Base-by-base conservation (phyloP, 2,329 filamentous ascomycete species). In the Apiospora sp. region DNA sequence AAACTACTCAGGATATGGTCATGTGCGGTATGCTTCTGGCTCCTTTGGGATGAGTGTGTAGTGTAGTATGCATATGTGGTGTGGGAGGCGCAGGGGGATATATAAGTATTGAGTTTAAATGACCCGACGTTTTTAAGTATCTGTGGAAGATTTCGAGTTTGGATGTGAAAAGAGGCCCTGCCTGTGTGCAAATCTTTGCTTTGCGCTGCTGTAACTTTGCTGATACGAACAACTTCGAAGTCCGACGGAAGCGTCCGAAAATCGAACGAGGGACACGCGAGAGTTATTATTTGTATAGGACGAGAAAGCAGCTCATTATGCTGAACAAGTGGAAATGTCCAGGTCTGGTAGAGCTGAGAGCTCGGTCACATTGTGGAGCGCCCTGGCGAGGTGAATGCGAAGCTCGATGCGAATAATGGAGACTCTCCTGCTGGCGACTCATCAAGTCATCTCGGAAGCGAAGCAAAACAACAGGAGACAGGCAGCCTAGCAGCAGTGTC, bases 271-370 rank as follows among this genome's bases (percentile, higher is more conserved):
- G 34, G 58, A 64, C 58, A 64, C n/a, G 58, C 58, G 58, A 64
- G 30, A 41, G 58, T 41, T 37, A 41, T 41, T 64, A 64, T 64
- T 41, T 64, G 58, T 64, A 64, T 64, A 64, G 58, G 58, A 64
- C 58, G 58, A 64, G 34, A 64, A 64, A 64, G 58, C 58, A 64
- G 58, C 58, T 64, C 58, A 64, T 24, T 61, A 61, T 61, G 54
- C 54, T 61, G 54, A 61, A 61, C 54, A 61, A 61, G 54, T 61
- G 54, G 54, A 61, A 61, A 61, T 61, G 54, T 61, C 54, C 54
- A 22, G 54, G 54, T 5, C 22, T 64, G 34, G 19, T 8, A 41
- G 58, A 64, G 58, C 34, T 41, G 30, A 14, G 58, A 64, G 58
- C 58, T 64, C 58, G 58, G 58, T 64, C 58, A 64, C 58, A 64